Conservation (phyloP, 179 eudicot species). For the Gypsophila paniculata region DNA sequence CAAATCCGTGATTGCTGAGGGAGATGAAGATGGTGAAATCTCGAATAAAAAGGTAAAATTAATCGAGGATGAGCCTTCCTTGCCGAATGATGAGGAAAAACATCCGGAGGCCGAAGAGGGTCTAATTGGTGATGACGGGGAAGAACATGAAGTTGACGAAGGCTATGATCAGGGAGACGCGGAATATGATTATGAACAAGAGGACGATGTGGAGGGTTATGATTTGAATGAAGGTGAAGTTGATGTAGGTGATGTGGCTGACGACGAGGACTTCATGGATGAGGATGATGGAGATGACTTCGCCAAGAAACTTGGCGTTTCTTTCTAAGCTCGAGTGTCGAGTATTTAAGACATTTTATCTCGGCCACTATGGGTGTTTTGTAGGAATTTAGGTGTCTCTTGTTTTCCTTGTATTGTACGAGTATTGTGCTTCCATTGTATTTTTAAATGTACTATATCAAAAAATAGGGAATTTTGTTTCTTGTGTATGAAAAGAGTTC, state of each 20-base stretch:
- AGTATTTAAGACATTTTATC: background rate
- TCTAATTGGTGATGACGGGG: constrained; percentile 32
- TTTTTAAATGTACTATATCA: constrained; percentile 31
- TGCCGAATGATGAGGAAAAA: constrained; percentile 20
- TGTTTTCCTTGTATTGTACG: constrained; percentile 17
- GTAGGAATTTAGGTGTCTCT: constrained; percentile 18
- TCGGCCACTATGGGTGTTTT: constrained; percentile 7
- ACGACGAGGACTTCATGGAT: constrained; percentile 51
- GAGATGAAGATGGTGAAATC: constrained; percentile 30
- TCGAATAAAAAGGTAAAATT: constrained; percentile 31
- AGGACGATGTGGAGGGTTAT: constrained; percentile 50
- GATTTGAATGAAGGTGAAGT: constrained; percentile 50
- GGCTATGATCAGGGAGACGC: constrained; percentile 59
- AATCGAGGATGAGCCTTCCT: constrained; percentile 26
- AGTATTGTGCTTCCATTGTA: no score
- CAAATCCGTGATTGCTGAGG: constrained; percentile 24
- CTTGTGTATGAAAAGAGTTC: background rate
- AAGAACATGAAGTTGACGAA: constrained; percentile 46
- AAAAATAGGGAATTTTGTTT: constrained; percentile 17
- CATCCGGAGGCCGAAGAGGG: constrained; percentile 39
- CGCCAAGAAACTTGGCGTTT: constrained; percentile 77
- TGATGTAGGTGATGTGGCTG: constrained; percentile 21
- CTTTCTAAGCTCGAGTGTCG: constrained; percentile 30
- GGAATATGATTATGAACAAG: constrained; percentile 25
- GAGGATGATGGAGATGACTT: constrained; percentile 82